phyloP scores from a whole-genome alignment of 176 grass and related monocot genomes.

The Alloteropsis semialata region DNA sequence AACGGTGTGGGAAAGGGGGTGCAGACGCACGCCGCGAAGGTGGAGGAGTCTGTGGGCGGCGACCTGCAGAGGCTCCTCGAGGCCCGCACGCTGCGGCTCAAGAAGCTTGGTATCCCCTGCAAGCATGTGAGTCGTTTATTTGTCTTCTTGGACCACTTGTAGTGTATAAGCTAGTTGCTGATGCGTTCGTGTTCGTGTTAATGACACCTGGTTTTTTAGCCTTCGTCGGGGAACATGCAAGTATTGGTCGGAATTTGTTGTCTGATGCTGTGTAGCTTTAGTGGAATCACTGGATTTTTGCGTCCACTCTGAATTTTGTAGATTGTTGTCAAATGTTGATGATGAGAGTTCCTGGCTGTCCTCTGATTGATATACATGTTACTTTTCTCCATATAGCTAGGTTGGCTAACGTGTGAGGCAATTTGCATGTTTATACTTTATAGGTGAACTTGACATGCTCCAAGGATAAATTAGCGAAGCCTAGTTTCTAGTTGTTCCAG shows the following conservation, averaged over 20 bases:
- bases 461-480: no score
- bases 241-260: not conserved
- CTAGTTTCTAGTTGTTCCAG: no score
- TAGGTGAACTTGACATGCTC: not conserved
- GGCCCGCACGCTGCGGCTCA: constrained; percentile 73
- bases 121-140: constrained; percentile 53
- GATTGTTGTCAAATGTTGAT: not conserved
- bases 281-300: not conserved
- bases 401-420: not conserved
- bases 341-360: not conserved
- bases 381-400: not conserved
- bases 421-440: not conserved
- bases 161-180: not conserved
- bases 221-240: not conserved
- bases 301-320: not conserved
- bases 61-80: constrained; percentile 75
- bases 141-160: not conserved
- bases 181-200: not conserved
- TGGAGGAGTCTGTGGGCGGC: constrained; percentile 64
- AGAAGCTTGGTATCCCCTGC: constrained; percentile 87
- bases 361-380: not conserved
- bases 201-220: not conserved
- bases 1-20: constrained; percentile 70
- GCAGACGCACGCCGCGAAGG: constrained; percentile 61
- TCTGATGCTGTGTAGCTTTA: not conserved